A percentile compares a stretch with the other conserved stretches of the same genome.
phyloP scores from a whole-genome alignment of 108 stramenopile genomes.

The Stephanodiscus minutulus region DNA sequence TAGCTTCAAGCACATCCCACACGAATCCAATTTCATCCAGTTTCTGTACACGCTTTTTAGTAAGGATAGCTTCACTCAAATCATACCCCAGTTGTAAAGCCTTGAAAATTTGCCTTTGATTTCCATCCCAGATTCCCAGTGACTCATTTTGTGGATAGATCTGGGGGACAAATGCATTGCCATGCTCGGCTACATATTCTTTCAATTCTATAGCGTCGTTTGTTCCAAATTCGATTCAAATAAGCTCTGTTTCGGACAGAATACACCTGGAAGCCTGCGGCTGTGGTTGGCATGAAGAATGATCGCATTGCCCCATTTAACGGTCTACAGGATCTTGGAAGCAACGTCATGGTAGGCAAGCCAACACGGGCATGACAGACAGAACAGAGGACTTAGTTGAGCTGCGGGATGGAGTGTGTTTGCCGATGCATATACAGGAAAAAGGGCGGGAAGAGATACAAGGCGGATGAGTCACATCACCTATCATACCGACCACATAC shows the following conservation, averaged over 20 bases:
- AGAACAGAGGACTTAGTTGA: too few relatives aligned
- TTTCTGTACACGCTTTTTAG: conserved; percentile 38
- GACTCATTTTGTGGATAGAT: conserved; percentile 33
- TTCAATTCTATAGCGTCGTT: conserved; percentile 33
- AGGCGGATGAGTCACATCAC: too few relatives aligned
- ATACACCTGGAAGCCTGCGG: not conserved
- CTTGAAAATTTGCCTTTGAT: conserved; percentile 45
- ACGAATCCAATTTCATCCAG: conserved; percentile 42
- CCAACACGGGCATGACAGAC: too few relatives aligned
- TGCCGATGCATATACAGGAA: too few relatives aligned
- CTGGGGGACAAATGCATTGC: conserved; percentile 47
- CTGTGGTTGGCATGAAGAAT: not conserved
- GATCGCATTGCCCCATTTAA: not conserved
- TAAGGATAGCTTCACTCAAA: conserved; percentile 17
- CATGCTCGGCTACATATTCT: conserved; percentile 45
- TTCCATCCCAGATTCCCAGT: conserved; percentile 52
- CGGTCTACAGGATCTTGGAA: not conserved
- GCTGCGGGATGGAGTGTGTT: too few relatives aligned
- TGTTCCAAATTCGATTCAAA: conserved; percentile 14
- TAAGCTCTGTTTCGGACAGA: conserved; percentile 2
- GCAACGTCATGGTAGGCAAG: conserved; percentile 7
- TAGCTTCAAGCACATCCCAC: conserved; percentile 48
- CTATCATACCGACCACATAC: too few relatives aligned
- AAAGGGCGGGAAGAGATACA: not conserved
- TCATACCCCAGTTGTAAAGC: conserved; percentile 1